Conservation (phyloP, 2,329 filamentous ascomycete genomes). For the Ceratocystis papillata region DNA sequence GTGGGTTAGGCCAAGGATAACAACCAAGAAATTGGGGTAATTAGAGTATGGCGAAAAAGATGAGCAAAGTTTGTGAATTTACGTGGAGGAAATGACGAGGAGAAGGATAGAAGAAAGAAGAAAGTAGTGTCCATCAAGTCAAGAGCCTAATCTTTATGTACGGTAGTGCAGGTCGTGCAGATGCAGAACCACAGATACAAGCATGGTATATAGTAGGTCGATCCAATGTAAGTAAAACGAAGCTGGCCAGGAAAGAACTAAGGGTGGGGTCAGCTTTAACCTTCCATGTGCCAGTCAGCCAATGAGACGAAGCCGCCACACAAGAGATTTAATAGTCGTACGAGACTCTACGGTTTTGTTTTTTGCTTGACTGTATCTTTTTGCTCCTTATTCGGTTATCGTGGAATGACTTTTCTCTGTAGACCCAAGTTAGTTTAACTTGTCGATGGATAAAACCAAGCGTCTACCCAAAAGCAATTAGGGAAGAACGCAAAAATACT, state of each 20-base stretch:
- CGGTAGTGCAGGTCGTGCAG: not conserved
- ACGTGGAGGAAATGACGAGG: not conserved
- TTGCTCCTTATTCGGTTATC: conserved; percentile 39
- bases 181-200: not conserved
- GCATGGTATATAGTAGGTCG: not conserved
- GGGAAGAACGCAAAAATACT: conserved; percentile 25
- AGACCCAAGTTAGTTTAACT: not conserved
- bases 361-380: conserved; percentile 42
- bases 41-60: not conserved
- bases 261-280: not conserved
- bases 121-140: not conserved
- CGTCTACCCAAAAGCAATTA: not conserved
- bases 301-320: conserved; percentile 3
- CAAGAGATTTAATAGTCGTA: conserved; percentile 29
- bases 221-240: not conserved
- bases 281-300: not conserved
- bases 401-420: conserved; percentile 40
- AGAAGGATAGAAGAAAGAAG: not conserved
- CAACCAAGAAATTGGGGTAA: not conserved
- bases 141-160: conserved; percentile 5
- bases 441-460: not conserved
- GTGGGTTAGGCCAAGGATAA: not conserved
- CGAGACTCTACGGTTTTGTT: conserved; percentile 33
- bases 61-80: not conserved
- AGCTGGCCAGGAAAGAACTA: not conserved